Evolutionary conservation across 202 grass and related monocot species (phyloP).

Genomic region (Carex sylvatica): DNA sequence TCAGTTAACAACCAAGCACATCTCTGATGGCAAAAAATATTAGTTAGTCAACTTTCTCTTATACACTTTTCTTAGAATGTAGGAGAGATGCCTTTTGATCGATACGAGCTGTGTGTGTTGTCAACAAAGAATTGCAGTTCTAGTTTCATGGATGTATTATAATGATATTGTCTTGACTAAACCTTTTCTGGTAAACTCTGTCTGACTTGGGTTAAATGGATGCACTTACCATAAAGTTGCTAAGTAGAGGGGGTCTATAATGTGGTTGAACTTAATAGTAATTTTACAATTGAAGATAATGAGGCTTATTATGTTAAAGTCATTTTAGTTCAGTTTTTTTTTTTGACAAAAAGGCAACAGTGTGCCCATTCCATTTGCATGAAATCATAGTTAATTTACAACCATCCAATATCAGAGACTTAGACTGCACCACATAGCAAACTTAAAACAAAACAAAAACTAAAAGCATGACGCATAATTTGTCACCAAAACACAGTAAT

Average conservation of each 20-base stretch:
- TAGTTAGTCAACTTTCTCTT: slow-evolving; percentile 31
- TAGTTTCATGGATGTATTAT: background rate
- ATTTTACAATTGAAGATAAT: background rate
- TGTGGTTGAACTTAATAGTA: background rate
- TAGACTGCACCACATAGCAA: too few species aligned
- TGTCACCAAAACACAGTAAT: too few species aligned
- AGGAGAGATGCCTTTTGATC: background rate
- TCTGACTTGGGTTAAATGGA: background rate
- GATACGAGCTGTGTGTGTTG: too few species aligned
- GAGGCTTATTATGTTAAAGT: too few species aligned
- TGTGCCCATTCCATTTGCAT: too few species aligned
- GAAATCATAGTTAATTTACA: too few species aligned
- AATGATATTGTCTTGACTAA: background rate
- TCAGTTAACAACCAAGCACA: slow-evolving; percentile 45
- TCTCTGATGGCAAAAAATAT: slow-evolving; percentile 65
- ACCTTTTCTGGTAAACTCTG: background rate
- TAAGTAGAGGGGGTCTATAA: background rate
- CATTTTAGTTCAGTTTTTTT: too few species aligned
- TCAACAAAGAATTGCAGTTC: too few species aligned
- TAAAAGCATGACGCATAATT: too few species aligned
- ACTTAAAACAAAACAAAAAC: too few species aligned
- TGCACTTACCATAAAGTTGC: slow-evolving; percentile 25
- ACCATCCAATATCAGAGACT: too few species aligned
- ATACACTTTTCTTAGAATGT: slow-evolving; percentile 13
- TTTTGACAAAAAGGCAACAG: too few species aligned